Conservation (phyloP, 148 eudicot species). For the Cornus kousa region DNA sequence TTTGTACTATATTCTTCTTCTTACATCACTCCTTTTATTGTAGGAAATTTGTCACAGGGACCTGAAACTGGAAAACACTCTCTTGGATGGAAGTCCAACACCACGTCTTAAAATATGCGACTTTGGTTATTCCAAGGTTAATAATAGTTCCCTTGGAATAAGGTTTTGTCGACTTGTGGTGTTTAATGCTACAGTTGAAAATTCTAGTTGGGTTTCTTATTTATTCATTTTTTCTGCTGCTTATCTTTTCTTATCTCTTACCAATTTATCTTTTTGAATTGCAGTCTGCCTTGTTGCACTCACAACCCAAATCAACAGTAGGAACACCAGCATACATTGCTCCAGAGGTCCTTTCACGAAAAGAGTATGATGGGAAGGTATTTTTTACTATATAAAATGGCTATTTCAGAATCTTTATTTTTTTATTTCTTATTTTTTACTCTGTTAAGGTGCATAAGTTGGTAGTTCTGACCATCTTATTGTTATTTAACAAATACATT, state of each 20-base stretch:
- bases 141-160: neutral
- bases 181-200: neutral
- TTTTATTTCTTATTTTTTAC: too few species aligned
- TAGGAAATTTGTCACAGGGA: constrained; percentile 96
- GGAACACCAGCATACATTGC: constrained; percentile 98
- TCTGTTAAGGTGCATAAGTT: too few species aligned
- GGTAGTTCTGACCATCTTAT: neutral
- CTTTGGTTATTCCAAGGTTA: constrained; percentile 94
- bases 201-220: neutral
- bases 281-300: constrained; percentile 79
- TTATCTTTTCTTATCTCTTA: constrained; percentile 1
- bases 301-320: constrained; percentile 95
- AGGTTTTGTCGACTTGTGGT: neutral
- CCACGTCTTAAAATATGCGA: constrained; percentile 92
- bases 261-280: neutral
- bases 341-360: constrained; percentile 84
- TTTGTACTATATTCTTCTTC: neutral
- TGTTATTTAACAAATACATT: too few species aligned
- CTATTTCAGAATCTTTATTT: too few species aligned
- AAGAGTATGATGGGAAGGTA: constrained; percentile 96
- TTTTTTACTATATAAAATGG: neutral
- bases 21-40: constrained; percentile 9
- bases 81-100: constrained; percentile 78
- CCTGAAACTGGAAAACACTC: constrained; percentile 91
- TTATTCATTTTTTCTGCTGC: neutral